These are phyloP conservation scores for Amanita inopinata DNA, from an alignment of 768 basidiomycete genomes.

Conservation along the genomic window DNA sequence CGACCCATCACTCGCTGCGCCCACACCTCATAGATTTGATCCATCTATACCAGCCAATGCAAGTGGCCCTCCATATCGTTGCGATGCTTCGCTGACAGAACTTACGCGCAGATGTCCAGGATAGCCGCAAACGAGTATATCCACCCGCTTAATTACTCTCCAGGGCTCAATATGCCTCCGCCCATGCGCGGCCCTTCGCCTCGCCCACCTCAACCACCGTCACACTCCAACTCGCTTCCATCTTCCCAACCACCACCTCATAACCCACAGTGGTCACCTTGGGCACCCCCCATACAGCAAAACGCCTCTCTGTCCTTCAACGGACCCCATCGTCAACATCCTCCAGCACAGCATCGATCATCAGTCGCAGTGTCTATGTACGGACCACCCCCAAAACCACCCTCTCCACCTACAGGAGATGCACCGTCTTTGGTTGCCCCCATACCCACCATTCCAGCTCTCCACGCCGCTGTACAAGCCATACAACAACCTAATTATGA, in stretches of 20 bases:
- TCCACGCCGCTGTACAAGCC: constrained; percentile 39
- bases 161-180: constrained; percentile 18
- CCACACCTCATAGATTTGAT: constrained; percentile 54
- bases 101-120: constrained; percentile 44
- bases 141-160: constrained; percentile 17
- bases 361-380: constrained; percentile 36
- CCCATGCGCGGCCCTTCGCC: constrained; percentile 10
- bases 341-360: constrained; percentile 20
- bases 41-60: constrained; percentile 56
- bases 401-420: constrained; percentile 18
- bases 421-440: constrained; percentile 53
- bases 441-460: constrained; percentile 53
- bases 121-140: constrained; percentile 15
- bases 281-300: constrained; percentile 13
- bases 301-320: constrained; percentile 18
- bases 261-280: constrained; percentile 12
- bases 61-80: constrained; percentile 18
- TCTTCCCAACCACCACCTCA: constrained; percentile 10
- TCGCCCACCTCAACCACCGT: constrained; percentile 10
- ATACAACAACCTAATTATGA: constrained; percentile 48
- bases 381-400: constrained; percentile 37
- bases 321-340: constrained; percentile 15
- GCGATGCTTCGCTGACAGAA: constrained; percentile 43
- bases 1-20: constrained; percentile 50
- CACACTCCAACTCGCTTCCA: constrained; percentile 13